Evolutionary conservation across 2,329 filamentous ascomycete species (phyloP), one percentile per base, ranked within the genome.

Genomic region (Fusarium beomiforme): DNA sequence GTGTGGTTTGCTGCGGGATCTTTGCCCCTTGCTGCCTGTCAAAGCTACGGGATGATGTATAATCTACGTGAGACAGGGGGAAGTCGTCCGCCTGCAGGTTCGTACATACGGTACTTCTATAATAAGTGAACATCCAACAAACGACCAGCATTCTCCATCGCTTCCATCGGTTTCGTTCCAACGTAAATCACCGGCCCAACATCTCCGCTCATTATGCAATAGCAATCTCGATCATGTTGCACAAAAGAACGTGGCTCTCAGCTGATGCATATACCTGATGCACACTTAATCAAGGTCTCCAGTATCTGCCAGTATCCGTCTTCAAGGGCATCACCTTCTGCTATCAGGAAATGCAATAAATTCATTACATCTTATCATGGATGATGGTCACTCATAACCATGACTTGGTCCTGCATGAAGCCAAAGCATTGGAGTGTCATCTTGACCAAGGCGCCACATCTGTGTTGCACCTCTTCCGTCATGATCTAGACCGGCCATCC

Each of bases 11-110:
- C 39, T 66, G 50, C 42, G 49, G 43, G 36, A 55, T 37, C 53
- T 50, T 61, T 69, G 59, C 53, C 59, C 69, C 66, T 72, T 67
- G 53, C 53, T 63, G 47, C 66, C 66, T 72, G 60, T 72, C 69
- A 72, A 72, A 59, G 39, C 54, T 37, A 63, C 56, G 60, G 51
- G 61, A 70, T 67, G 65, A 72, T 72, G 67, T 67, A 66, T 46
- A 69, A 19, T 51, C 60, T 50, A 67, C 63, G 65, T 72, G 61
- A 67, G 61, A 70, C 69, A 71, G 65, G 69, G 65, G 56, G 36
- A 21, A 50, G 37, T 47, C 26, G 31, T 36, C 43, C 23, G 36
- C 42, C 46, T 63, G 60, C 50, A 70, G 47, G 31, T 42, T 24
- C 54, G 54, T 58, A 65, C 50, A 61, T 49, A 44, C 8, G 23